Percentiles rank a stretch among this genome's conserved stretches.
Conservation (phyloP, 2,329 filamentous ascomycete genomes). For the Neospermospora avenae region DNA sequence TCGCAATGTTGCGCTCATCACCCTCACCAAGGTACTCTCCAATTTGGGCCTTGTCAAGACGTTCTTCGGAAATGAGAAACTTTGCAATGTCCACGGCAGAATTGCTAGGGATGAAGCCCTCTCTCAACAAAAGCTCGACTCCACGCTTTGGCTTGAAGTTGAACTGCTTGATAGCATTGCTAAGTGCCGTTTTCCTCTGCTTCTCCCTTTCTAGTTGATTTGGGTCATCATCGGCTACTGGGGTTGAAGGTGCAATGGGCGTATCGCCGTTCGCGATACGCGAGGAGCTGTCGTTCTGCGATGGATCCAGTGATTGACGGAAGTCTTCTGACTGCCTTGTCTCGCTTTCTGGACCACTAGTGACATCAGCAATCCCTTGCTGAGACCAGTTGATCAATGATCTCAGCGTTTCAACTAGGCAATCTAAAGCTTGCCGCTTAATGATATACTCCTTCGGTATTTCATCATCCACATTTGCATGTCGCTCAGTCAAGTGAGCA, state of each 20-base stretch:
- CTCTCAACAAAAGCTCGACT: slow-evolving; percentile 76
- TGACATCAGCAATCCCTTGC: slow-evolving; percentile 60
- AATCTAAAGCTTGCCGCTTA: slow-evolving; percentile 86
- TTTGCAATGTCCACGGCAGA: slow-evolving; percentile 76
- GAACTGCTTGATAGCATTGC: slow-evolving; percentile 85
- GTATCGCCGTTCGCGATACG: slow-evolving; percentile 53
- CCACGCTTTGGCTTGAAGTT: slow-evolving; percentile 98
- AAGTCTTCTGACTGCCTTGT: slow-evolving; percentile 54
- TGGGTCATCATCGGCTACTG: slow-evolving; percentile 80
- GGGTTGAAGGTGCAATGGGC: slow-evolving; percentile 61
- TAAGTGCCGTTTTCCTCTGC: slow-evolving; percentile 86
- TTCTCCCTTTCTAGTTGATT: slow-evolving; percentile 94
- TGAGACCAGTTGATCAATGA: slow-evolving; percentile 91
- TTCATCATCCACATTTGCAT: slow-evolving; percentile 60
- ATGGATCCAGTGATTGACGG: slow-evolving; percentile 75
- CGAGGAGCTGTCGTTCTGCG: slow-evolving; percentile 57
- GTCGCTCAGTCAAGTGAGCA: slow-evolving; percentile 40
- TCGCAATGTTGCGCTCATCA: slow-evolving; percentile 88
- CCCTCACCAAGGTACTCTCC: slow-evolving; percentile 95
- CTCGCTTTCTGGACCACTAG: slow-evolving; percentile 49
- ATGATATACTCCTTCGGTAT: slow-evolving; percentile 87
- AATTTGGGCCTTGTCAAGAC: slow-evolving; percentile 85
- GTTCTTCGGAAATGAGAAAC: slow-evolving; percentile 79
- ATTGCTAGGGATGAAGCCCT: slow-evolving; percentile 83
- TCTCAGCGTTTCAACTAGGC: slow-evolving; percentile 80